Evolutionary conservation across 2,329 filamentous ascomycete genomes (phyloP).

Genomic region (Fusarium illudens): DNA sequence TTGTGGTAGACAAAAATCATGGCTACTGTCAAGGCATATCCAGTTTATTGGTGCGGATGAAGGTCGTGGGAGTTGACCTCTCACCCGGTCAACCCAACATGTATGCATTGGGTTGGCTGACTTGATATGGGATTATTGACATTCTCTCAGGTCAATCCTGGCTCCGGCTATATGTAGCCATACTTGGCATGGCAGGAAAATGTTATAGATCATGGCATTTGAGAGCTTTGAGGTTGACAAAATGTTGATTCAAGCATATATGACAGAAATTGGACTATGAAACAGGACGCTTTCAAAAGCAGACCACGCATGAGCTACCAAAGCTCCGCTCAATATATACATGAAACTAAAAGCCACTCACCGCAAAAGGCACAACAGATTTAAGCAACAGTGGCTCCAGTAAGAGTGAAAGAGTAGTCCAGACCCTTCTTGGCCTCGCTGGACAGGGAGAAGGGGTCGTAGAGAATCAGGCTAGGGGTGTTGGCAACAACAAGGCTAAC

Average conservation of each 20-base stretch:
- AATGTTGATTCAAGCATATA: neutral
- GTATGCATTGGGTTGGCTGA: neutral
- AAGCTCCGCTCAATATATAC: neutral
- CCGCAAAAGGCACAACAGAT: neutral
- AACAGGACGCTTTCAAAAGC: neutral
- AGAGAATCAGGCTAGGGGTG: conserved; percentile 54
- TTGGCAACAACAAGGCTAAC: conserved; percentile 56
- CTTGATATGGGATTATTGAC: neutral
- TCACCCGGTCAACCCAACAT: conserved; percentile 30
- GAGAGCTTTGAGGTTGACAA: neutral
- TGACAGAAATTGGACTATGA: neutral
- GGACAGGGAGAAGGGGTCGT: conserved; percentile 52
- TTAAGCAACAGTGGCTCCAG: conserved; percentile 40
- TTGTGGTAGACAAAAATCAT: no score
- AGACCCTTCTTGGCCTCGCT: conserved; percentile 49
- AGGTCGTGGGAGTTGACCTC: conserved; percentile 27
- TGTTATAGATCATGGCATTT: no score
- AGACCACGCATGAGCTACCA: neutral
- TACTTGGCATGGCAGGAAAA: no score
- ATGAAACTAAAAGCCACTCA: neutral
- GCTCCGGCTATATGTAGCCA: no score
- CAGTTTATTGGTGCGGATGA: neutral
- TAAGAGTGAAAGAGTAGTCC: conserved; percentile 49
- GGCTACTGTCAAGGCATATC: neutral
- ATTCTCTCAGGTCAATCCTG: no score